Conservation (phyloP, 345 rosid species). For the Rubroshorea leprosula region DNA sequence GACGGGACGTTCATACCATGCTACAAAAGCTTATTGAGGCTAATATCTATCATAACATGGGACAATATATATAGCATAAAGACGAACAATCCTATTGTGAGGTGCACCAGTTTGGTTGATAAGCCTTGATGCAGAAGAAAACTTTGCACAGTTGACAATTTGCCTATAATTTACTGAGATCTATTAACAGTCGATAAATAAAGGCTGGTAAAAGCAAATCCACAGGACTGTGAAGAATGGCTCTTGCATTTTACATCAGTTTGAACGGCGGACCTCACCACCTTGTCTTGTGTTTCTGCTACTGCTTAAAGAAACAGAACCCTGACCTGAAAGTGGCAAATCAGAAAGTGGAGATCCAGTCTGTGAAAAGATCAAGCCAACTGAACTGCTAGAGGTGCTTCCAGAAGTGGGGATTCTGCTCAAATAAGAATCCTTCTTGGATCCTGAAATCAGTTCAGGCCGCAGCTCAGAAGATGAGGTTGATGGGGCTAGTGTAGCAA, state of each 20-base stretch:
- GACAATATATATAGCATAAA: slow-evolving; percentile 6
- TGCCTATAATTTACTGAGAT: slow-evolving; percentile 25
- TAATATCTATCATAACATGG: neutral
- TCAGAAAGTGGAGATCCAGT: slow-evolving; percentile 61
- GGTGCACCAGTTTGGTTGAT: slow-evolving; percentile 23
- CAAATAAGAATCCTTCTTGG: slow-evolving; percentile 40
- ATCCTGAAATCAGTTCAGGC: slow-evolving; percentile 45
- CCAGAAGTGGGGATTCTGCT: slow-evolving; percentile 45
- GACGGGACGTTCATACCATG: slow-evolving; percentile 9
- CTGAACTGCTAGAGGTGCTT: slow-evolving; percentile 41
- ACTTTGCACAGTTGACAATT: slow-evolving; percentile 29
- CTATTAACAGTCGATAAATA: slow-evolving; percentile 22
- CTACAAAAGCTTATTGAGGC: slow-evolving; percentile 25
- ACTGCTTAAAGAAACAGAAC: slow-evolving; percentile 56
- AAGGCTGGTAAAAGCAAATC: slow-evolving; percentile 16
- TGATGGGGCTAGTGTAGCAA: slow-evolving; percentile 51
- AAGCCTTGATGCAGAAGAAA: slow-evolving; percentile 14
- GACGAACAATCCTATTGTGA: slow-evolving; percentile 22
- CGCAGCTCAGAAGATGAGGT: slow-evolving; percentile 46
- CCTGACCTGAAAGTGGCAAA: slow-evolving; percentile 64
- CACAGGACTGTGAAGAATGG: slow-evolving; percentile 23
- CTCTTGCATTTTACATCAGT: slow-evolving; percentile 30
- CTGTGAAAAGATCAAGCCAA: slow-evolving; percentile 50
- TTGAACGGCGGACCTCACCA: slow-evolving; percentile 63
- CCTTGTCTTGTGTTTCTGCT: slow-evolving; percentile 66